Evolutionary conservation across 768 basidiomycete species (phyloP), one percentile per base, ranked within the genome.

Genomic region (Termitomyces sp.): DNA sequence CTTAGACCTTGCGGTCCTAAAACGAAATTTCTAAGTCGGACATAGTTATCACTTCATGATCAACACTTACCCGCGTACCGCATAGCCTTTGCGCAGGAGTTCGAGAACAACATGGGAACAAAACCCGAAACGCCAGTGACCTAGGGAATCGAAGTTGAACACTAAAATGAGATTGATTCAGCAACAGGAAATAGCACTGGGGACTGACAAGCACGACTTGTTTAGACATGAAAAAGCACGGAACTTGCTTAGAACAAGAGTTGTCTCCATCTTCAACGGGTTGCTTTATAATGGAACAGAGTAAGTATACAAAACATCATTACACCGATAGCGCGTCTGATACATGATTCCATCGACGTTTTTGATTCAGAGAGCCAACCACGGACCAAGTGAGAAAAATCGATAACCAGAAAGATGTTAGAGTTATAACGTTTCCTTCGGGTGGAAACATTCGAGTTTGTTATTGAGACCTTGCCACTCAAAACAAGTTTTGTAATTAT

Each of bases 61-160:
- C 22, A 42, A 28, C 3, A 31, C 62, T 39, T n/a, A 65, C 64
- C 64, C 64, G 1, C 62, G 62, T 24, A 62, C 64, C 7, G 58
- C 46, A 49, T 61, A 65, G 31, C 64, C 64, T 22, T 44, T 50
- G n/a, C 51, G 44, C 10, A 64, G 15, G 1, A 64, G 53, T 41
- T 56, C 39, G 6, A 45, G 46, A 22, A 55, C 63, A 28, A 64
- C 56, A 48, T 64, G 60, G 8, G 62, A 63, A 64, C 55, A 47
- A 62, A 65, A 18, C 64, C 63, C 20, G 63, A 59, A 4, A 59
- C 54, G 16, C 63, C 60, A n/a, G 60, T 65, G 10, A 65, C 62
- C 64, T 65, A 44, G 5, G 12, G 16, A 42, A 57, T 31, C 8
- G 33, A 20, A 28, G 16, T 36, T 13, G 5, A 20, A 9, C 9